Percentiles rank a stretch among this genome's conserved stretches.
Evolutionary conservation across 768 basidiomycete species (phyloP).

Genomic region (Zangia roseola): DNA sequence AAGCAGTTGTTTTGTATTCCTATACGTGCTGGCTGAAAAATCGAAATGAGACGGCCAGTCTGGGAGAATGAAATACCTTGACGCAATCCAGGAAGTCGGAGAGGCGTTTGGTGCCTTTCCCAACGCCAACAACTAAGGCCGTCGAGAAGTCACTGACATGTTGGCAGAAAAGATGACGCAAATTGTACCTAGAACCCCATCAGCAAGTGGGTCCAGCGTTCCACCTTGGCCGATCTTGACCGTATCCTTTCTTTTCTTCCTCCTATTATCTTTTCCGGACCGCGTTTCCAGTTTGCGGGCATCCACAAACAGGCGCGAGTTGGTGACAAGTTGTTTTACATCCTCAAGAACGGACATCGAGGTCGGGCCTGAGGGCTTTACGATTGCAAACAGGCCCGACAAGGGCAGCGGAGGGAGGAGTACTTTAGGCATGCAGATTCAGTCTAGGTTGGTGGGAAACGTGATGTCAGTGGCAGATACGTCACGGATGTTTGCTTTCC

Average conservation of each 20-base stretch:
- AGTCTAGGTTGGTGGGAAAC: too few species aligned
- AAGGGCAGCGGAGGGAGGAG: slow-evolving; percentile 54
- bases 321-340: slow-evolving; percentile 74
- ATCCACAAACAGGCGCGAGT: slow-evolving; percentile 77
- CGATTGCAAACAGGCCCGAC: slow-evolving; percentile 82
- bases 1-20: slow-evolving; percentile 90
- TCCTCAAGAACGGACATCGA: slow-evolving; percentile 90
- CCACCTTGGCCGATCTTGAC: slow-evolving; percentile 93
- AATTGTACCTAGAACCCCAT: slow-evolving; percentile 83
- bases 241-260: slow-evolving; percentile 37
- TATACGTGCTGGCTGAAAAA: slow-evolving; percentile 32
- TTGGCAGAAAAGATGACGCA: not conserved
- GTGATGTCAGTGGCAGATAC: too few species aligned
- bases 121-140: slow-evolving; percentile 77
- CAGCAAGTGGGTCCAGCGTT: slow-evolving; percentile 94
- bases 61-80: slow-evolving; percentile 55
- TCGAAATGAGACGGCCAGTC: slow-evolving; percentile 3
- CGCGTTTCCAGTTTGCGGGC: slow-evolving; percentile 51
- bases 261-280: slow-evolving; percentile 42
- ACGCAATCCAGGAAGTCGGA: slow-evolving; percentile 81
- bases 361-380: slow-evolving; percentile 90
- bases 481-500: too few species aligned
- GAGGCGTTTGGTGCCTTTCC: slow-evolving; percentile 87
- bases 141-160: slow-evolving; percentile 3
- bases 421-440: slow-evolving; percentile 62